Base-by-base conservation (phyloP, 192 early-diverging fungal genomes). In the Coemansia sp. region DNA sequence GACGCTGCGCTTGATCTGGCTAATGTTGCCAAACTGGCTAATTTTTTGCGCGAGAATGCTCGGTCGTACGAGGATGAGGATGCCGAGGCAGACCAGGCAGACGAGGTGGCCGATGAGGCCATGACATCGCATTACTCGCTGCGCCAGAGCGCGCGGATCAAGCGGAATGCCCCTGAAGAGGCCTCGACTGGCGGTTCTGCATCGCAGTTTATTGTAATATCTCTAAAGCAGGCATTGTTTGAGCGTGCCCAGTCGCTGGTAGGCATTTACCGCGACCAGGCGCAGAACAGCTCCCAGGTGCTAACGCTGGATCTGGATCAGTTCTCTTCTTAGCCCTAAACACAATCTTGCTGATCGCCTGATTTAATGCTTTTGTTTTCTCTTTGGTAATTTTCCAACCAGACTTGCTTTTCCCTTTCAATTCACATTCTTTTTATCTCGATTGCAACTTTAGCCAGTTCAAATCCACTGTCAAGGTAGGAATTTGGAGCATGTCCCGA, bases 181-280 rank as follows among this genome's bases (percentile, higher is more conserved):
- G 38, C 8, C 0, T n/a, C 71, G 4, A 31, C 65, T 6, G 39
- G 53, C 21, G 59, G 51, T 14, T 81, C 82, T 0, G 70, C 79
- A 39, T 90, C 95, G 53, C 97, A 99, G 82, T 99, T 99, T 66
- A 94, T 99, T 60, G 95, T 99, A 21, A 99, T 99, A 50, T 95
- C 93, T 19, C 88, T 98, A 52, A 99, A 99, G 82, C 90, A 85
- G 65, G 89, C 89, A 25, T 85, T 99, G 49, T 99, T 96, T 75
- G 94, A 99, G 74, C 88, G 90, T 31, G 95, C 94, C 14, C 83
- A 94, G 60, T 90, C 89, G 0, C 83, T 99, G 17, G 97, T 99
- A 0, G 96, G 97, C n/a, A 92, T 98, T 43, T 97, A 97, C 74
- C 83, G 93, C 54, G 94, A 97, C 75, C 89, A 94, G 69, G 87